A percentile compares a stretch with the other conserved stretches of the same genome.
Evolutionary conservation across 306 rosid species (phyloP).

Genomic region (Acmispon strigosus): DNA sequence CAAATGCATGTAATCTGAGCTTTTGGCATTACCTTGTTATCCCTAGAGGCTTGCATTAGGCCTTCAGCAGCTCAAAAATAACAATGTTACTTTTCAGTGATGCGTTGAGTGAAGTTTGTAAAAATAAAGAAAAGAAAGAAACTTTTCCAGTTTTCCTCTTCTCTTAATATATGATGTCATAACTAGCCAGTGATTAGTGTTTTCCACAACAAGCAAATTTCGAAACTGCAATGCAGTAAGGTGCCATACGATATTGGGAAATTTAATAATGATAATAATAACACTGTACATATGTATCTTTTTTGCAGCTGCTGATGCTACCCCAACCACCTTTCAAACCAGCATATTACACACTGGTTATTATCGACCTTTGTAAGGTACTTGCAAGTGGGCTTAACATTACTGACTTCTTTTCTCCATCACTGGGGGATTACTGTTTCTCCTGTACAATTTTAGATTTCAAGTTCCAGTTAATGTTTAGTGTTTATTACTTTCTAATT

Average conservation of each 20-base stretch:
- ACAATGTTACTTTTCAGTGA: too few relatives aligned
- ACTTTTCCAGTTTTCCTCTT: too few relatives aligned
- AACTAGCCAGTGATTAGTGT: too few relatives aligned
- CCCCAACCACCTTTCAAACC: constrained; percentile 97
- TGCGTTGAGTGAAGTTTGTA: too few relatives aligned
- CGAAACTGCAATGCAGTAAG: too few relatives aligned
- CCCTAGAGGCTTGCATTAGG: background rate
- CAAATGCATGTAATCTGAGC: background rate
- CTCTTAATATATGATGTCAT: background rate
- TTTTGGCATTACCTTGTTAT: background rate
- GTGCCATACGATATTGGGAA: background rate
- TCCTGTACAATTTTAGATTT: background rate
- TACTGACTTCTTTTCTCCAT: constrained; percentile 11
- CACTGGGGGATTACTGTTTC: background rate
- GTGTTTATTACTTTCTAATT: constrained; percentile 20
- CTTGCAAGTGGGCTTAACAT: constrained; percentile 18
- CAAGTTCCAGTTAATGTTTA: background rate
- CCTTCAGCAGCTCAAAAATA: too few relatives aligned
- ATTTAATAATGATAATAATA: too few relatives aligned
- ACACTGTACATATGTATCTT: background rate
- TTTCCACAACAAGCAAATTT: too few relatives aligned
- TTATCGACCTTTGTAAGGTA: constrained; percentile 98
- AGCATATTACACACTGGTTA: constrained; percentile 77
- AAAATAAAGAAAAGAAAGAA: too few relatives aligned
- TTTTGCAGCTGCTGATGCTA: constrained; percentile 80